phyloP scores from a whole-genome alignment of 164 flowering plant species.

The Vitis vinifera region DNA sequence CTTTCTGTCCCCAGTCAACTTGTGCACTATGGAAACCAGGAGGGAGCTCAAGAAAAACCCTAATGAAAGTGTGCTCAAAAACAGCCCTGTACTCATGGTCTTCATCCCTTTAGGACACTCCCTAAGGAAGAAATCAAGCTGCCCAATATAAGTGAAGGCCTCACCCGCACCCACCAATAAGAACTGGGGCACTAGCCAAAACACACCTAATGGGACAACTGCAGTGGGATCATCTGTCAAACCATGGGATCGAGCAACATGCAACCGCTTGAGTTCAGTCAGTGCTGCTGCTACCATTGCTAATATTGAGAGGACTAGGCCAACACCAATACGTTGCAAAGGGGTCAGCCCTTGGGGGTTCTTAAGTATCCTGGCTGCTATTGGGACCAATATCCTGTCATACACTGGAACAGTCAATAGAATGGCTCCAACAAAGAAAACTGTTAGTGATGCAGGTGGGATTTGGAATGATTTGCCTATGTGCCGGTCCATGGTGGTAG shows the following conservation, averaged over 20 bases:
- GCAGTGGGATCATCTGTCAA: constrained; percentile 32
- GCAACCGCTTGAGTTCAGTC: constrained; percentile 55
- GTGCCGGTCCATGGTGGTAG: constrained; percentile 79
- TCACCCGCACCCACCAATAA: constrained; percentile 78
- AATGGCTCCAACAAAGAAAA: constrained; percentile 78
- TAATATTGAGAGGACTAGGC: constrained; percentile 54
- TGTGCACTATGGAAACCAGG: constrained; percentile 64
- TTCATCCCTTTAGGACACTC: constrained; percentile 93
- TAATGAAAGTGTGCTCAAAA: constrained; percentile 66
- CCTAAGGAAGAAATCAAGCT: constrained; percentile 74
- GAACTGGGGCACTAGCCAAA: constrained; percentile 75
- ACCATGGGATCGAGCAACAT: constrained; percentile 35
- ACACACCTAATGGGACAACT: constrained; percentile 57
- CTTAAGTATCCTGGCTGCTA: constrained; percentile 26
- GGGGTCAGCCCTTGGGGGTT: constrained; percentile 75
- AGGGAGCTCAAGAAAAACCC: constrained; percentile 75
- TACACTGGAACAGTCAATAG: constrained; percentile 76
- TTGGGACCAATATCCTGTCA: constrained; percentile 57
- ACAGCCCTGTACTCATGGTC: constrained; percentile 89
- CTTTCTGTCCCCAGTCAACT: constrained; percentile 35
- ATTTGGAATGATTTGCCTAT: constrained; percentile 62
- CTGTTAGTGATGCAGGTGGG: constrained; percentile 75
- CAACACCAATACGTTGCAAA: constrained; percentile 67
- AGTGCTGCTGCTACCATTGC: constrained; percentile 79
- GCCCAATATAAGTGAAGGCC: constrained; percentile 81